phyloP scores from a whole-genome alignment of 192 early-diverging fungal species.

The Ambispora gerdemannii region DNA sequence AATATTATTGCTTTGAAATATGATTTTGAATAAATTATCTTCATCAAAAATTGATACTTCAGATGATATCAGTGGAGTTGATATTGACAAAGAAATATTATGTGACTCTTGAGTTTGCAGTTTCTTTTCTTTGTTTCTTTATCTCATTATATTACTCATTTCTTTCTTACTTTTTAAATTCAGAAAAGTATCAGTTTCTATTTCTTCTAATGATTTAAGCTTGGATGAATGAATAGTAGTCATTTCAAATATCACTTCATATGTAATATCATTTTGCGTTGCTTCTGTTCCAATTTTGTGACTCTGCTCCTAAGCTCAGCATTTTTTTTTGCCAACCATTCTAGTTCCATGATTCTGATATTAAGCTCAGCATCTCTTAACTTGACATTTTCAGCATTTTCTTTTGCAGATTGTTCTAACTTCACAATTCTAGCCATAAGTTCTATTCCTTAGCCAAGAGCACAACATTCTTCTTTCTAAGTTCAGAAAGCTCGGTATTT shows the following conservation, averaged over 20 bases:
- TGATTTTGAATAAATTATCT: no score
- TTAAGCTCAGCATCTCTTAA: background rate
- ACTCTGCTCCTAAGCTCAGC: no score
- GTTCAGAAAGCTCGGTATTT: no score
- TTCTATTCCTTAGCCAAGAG: background rate
- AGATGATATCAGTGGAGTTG: conserved; percentile 15
- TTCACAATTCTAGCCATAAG: background rate
- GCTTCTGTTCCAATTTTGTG: background rate
- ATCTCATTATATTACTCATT: conserved; percentile 7
- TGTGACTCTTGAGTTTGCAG: conserved; percentile 18
- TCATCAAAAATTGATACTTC: conserved; percentile 8
- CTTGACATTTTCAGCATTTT: background rate
- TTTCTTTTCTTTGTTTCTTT: conserved; percentile 16
- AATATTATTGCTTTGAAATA: no score
- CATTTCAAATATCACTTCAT: background rate
- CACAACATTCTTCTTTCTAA: background rate
- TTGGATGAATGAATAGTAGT: no score
- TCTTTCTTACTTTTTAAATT: background rate
- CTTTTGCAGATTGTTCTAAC: background rate
- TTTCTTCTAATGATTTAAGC: no score
- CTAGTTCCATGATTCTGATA: background rate
- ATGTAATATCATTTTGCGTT: background rate
- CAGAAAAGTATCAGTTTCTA: no score
- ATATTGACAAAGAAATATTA: conserved; percentile 7
- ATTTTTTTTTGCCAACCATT: background rate